Conservation (phyloP, 1,139 yeast species). For the Yamadazyma triangularis region DNA sequence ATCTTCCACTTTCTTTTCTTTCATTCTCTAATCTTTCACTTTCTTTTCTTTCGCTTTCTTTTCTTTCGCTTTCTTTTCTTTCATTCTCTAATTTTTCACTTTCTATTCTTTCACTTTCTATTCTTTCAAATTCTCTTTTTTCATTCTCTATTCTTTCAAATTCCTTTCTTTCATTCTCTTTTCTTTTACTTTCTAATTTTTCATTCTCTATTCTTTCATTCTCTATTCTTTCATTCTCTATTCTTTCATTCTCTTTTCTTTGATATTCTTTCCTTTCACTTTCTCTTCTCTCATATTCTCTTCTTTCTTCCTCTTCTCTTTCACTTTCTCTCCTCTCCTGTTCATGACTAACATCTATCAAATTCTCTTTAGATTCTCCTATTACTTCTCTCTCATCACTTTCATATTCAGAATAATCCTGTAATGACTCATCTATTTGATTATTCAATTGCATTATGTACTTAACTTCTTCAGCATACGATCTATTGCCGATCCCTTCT, state of each 20-base stretch:
- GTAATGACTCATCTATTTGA: conserved; percentile 11
- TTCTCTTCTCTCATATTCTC: neutral
- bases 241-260: neutral
- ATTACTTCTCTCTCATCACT: conserved; percentile 3
- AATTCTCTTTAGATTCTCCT: conserved; percentile 1
- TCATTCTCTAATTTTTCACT: neutral
- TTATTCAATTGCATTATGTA: conserved; percentile 12
- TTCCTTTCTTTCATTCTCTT: neutral
- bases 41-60: neutral
- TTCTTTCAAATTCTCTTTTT: neutral
- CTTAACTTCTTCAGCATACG: conserved; percentile 5
- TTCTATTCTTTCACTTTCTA: conserved; percentile 1
- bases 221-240: neutral
- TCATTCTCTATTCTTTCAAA: neutral
- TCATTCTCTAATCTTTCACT: neutral
- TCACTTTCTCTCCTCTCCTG: neutral
- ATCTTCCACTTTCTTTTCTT: neutral
- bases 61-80: neutral
- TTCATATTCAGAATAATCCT: conserved; percentile 4
- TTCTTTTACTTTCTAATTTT: neutral
- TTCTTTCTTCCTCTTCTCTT: neutral
- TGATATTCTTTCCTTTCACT: neutral
- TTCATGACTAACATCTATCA: neutral
- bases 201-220: no score
- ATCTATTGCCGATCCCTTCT: neutral